Base-by-base conservation (phyloP, 2,329 filamentous ascomycete genomes). In the Arthrobotrys musiformis region DNA sequence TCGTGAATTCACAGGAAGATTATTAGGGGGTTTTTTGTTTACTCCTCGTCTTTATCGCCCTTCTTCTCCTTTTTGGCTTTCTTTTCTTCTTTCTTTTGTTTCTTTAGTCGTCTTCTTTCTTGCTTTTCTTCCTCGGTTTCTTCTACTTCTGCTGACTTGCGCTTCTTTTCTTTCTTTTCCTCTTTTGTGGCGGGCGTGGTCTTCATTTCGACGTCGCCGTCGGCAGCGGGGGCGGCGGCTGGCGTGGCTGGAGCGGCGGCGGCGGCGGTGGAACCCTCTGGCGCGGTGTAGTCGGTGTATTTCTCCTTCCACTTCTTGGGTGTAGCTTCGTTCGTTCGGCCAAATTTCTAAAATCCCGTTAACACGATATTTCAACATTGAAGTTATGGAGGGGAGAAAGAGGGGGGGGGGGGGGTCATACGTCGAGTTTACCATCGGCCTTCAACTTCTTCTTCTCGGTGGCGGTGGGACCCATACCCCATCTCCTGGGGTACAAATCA, bases 401-500 rank as follows among this genome's bases (percentile, higher is more conserved):
- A 22, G 11, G 17, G 9, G 42, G 42, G 42, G 22, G 19, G 2
- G 1, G 9, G 19, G 1, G 11, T 84, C 87, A 83, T 83, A 89
- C 87, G 87, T 99, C 95, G 77, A 99, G 91, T 86, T 97, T 97
- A 85, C 95, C 95, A 81, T 93, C 92, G 64, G 94, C 93, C 90
- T 98, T 98, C 87, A 99, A 90, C 90, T 98, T 97, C 92, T 99
- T 99, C 90, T 99, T 99, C 88, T 98, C 93, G 58, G 91, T 86
- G 60, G 95, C 95, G 77, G 94, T 91, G 64, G 95, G 94, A 79
- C 95, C 95, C 83, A 98, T 89, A 80, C 95, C 95, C 95, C 95
- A 99, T 87, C 94, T 88, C 84, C 93, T 89, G 79, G 95, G 95
- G 88, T 99, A 99, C 75, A 98, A 88, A 84, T 98, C 95, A 82